Evolutionary conservation across 75 land plant species (phyloP).

Genomic region (Sequoia sempervirens): DNA sequence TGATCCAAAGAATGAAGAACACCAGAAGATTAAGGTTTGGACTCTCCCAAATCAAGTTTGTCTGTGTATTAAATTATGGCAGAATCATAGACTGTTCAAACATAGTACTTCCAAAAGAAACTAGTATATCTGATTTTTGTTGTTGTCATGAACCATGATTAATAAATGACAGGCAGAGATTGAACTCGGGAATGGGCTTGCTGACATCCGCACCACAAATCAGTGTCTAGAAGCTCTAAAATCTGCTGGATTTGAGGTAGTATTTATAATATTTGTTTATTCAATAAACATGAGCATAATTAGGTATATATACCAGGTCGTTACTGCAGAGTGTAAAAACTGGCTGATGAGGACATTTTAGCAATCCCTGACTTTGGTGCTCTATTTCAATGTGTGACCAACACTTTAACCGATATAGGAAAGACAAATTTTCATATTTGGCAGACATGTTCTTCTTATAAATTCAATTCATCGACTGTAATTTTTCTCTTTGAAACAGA

Average conservation of each 20-base stretch:
- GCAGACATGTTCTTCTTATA: too few species aligned
- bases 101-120: neutral
- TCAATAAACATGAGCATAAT: neutral
- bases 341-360: neutral
- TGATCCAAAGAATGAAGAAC: conserved; percentile 72
- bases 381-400: neutral
- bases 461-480: neutral
- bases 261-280: neutral
- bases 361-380: neutral
- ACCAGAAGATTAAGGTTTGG: conserved; percentile 75
- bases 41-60: neutral
- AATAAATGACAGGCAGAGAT: conserved; percentile 67
- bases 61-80: neutral
- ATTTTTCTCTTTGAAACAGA: neutral
- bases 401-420: neutral
- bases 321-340: neutral
- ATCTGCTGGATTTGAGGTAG: conserved; percentile 93
- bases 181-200: conserved; percentile 94
- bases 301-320: neutral
- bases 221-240: conserved; percentile 80
- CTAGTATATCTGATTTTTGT: neutral
- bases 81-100: neutral
- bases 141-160: neutral
- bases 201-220: conserved; percentile 73
- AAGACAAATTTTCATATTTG: neutral